These are phyloP conservation scores for Schwanniomyces sp. DNA, from an alignment of 805 yeast species.

Conservation along the genomic window DNA sequence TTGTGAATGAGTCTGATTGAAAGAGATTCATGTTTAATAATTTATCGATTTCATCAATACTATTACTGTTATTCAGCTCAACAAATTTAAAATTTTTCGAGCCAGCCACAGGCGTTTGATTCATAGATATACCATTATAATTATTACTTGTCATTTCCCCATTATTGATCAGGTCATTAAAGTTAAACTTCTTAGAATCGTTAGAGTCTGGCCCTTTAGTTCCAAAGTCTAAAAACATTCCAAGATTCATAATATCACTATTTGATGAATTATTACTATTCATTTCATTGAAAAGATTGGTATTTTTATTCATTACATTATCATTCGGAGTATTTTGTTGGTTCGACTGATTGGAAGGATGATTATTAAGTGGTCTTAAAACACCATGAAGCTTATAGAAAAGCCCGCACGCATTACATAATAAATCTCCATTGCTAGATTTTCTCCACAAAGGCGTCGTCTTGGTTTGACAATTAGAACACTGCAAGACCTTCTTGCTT, in stretches of 20 bases:
- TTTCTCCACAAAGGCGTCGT: conserved; percentile 49
- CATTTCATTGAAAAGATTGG: conserved; percentile 20
- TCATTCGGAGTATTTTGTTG: conserved; percentile 13
- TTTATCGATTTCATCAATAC: conserved; percentile 40
- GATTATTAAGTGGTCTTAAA: conserved; percentile 36
- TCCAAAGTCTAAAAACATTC: conserved; percentile 1
- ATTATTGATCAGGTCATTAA: not conserved
- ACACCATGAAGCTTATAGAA: conserved; percentile 47
- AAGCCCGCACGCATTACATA: conserved; percentile 48
- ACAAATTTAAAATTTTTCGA: not conserved
- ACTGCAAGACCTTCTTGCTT: conserved; percentile 27
- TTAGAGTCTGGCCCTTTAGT: not conserved
- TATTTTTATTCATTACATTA: conserved; percentile 22
- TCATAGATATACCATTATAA: not conserved
- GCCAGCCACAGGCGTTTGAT: not conserved
- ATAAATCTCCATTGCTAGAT: conserved; percentile 39
- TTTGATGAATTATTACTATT: conserved; percentile 5
- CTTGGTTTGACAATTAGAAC: conserved; percentile 43
- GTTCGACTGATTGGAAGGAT: not conserved
- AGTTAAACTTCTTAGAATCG: not conserved
- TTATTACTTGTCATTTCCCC: not conserved
- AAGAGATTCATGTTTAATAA: conserved; percentile 39
- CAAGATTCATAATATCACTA: conserved; percentile 3
- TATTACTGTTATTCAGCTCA: conserved; percentile 4
- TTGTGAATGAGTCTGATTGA: conserved; percentile 30